Percentiles rank a stretch among this genome's conserved stretches.
Evolutionary conservation across 2,329 filamentous ascomycete genomes (phyloP).

Genomic region (Elsinoe ampelina): DNA sequence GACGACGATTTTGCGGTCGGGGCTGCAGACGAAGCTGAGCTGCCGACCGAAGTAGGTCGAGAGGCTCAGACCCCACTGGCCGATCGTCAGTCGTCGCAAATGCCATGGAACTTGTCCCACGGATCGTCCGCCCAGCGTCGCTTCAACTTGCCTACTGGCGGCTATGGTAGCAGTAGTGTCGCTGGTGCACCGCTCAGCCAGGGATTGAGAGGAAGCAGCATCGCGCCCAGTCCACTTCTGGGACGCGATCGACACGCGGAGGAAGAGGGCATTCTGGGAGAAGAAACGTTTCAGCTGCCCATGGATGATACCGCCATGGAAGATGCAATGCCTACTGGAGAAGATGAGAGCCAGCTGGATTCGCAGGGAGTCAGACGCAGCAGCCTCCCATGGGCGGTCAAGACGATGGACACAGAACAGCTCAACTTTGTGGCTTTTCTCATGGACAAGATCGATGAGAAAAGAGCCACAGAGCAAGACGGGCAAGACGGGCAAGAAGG

Average conservation of each 20-base stretch:
- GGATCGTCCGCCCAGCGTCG: constrained; percentile 35
- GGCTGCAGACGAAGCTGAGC: constrained; percentile 20
- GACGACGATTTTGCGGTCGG: constrained; percentile 13
- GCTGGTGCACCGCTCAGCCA: constrained; percentile 27
- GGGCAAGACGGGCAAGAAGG: constrained; percentile 20
- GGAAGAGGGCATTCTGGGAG: background rate
- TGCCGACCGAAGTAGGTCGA: constrained; percentile 55
- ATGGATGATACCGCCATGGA: background rate
- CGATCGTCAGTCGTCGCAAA: constrained; percentile 52
- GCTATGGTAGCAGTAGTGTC: constrained; percentile 10
- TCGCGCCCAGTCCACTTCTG: constrained; percentile 53
- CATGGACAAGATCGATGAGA: constrained; percentile 35
- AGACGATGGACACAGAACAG: constrained; percentile 49
- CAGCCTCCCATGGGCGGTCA: constrained; percentile 40
- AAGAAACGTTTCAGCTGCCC: constrained; percentile 3
- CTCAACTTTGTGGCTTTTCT: constrained; percentile 56
- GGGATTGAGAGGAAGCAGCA: constrained; percentile 41
- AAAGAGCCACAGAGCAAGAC: constrained; percentile 24
- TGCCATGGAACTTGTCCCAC: constrained; percentile 59
- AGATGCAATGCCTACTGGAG: background rate
- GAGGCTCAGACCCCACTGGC: constrained; percentile 56
- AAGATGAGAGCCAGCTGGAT: background rate
- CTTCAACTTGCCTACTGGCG: background rate
- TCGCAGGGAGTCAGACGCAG: background rate
- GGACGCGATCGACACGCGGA: constrained; percentile 33